A percentile compares a stretch with the other conserved stretches of the same genome.
Conservation (phyloP, 2,329 filamentous ascomycete genomes). For the Pestalotiopsis sp. region DNA sequence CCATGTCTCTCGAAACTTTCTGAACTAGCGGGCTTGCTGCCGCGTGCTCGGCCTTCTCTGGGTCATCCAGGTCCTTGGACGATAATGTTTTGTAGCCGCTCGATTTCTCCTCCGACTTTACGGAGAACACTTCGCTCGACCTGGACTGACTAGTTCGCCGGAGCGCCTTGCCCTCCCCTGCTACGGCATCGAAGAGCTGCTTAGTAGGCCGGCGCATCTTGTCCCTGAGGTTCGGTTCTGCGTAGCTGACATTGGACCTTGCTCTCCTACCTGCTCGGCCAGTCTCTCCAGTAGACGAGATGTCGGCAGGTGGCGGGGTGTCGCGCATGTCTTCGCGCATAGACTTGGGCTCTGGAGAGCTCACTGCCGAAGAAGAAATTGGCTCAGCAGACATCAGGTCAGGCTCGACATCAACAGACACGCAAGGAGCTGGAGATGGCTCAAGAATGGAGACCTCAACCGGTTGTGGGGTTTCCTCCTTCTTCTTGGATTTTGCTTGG, state of each 20-base stretch:
- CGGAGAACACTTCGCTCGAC: conserved; percentile 30
- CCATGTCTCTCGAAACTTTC: conserved; percentile 33
- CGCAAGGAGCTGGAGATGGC: conserved; percentile 18
- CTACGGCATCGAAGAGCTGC: conserved; percentile 74
- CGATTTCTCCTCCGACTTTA: conserved; percentile 39
- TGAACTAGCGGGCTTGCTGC: conserved; percentile 44
- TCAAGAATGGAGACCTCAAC: conserved; percentile 31
- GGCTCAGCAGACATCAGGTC: conserved; percentile 41
- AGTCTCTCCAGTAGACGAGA: conserved; percentile 57
- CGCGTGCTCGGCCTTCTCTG: conserved; percentile 21
- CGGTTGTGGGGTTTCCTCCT: conserved; percentile 24
- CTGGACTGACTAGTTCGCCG: conserved; percentile 43
- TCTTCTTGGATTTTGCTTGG: conserved; percentile 20
- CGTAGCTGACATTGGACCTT: conserved; percentile 74
- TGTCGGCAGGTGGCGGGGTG: conserved; percentile 63
- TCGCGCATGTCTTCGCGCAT: conserved; percentile 43
- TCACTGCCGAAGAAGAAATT: conserved; percentile 45
- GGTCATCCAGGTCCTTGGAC: neutral
- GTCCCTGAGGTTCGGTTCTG: conserved; percentile 77
- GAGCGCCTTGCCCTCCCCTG: conserved; percentile 60
- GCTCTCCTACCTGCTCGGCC: conserved; percentile 69
- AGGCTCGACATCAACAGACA: conserved; percentile 29
- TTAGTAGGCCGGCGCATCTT: conserved; percentile 85
- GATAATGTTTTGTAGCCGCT: conserved; percentile 35
- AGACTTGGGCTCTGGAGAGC: conserved; percentile 50